Evolutionary conservation across 768 basidiomycete species (phyloP).

Genomic region (Mycena alexandri): DNA sequence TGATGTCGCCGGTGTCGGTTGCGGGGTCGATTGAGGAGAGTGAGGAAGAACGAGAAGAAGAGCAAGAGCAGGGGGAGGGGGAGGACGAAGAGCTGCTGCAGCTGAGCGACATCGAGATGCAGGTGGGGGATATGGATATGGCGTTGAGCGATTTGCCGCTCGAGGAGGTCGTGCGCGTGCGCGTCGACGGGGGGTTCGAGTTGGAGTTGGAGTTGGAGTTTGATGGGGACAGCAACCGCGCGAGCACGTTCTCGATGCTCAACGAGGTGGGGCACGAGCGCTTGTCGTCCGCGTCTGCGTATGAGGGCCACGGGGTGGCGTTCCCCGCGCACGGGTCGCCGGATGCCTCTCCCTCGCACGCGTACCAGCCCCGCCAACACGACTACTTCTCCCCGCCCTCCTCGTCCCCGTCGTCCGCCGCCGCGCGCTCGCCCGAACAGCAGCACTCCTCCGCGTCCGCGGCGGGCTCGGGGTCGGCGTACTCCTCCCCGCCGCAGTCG

Average conservation of each 20-base stretch:
- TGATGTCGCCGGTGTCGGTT: conserved; percentile 1
- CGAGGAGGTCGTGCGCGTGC: no score
- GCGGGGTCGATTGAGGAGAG: not conserved
- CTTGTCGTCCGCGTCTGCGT: not conserved
- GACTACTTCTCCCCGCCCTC: not conserved
- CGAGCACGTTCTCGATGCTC: conserved; percentile 27
- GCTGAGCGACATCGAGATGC: conserved; percentile 6
- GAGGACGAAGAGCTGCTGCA: not conserved
- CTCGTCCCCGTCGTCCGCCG: no score
- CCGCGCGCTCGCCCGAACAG: no score
- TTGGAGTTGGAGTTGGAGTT: not conserved
- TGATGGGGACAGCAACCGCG: conserved; percentile 1
- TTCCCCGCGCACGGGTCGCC: conserved; percentile 14
- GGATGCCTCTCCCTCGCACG: not conserved
- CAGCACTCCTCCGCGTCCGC: no score
- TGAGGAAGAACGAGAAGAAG: not conserved
- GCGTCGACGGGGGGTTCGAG: not conserved
- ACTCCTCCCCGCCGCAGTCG: no score
- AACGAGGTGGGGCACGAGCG: conserved; percentile 33
- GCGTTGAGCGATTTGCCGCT: no score
- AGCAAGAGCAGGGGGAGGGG: not conserved
- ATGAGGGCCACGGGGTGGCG: conserved; percentile 5
- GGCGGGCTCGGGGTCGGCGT: no score
- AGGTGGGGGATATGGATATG: not conserved
- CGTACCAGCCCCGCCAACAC: conserved; percentile 1